phyloP scores from a whole-genome alignment of 768 basidiomycete genomes.

The Naganishia vishniacii region DNA sequence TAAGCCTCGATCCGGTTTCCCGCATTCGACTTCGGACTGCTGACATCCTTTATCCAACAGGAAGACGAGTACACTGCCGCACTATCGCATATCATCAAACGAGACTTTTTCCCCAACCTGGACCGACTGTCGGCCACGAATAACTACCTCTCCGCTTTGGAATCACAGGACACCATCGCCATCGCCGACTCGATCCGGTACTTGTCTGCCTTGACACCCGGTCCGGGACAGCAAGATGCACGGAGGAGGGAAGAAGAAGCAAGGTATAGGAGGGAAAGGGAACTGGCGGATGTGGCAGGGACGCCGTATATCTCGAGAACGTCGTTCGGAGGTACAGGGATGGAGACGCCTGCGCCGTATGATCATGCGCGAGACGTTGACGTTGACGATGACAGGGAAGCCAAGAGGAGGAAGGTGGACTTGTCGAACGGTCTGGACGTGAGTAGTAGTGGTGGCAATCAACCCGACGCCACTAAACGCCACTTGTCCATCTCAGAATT shows the following conservation, averaged over 20 bases:
- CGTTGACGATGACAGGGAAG: conserved; percentile 21
- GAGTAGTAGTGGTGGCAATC: too few relatives aligned
- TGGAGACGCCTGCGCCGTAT: conserved; percentile 39
- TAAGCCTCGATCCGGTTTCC: neutral
- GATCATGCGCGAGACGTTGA: conserved; percentile 9
- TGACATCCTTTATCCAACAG: conserved; percentile 22
- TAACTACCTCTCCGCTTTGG: conserved; percentile 72
- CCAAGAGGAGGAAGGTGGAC: conserved; percentile 27
- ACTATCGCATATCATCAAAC: conserved; percentile 83
- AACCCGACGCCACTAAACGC: too few relatives aligned
- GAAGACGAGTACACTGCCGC: conserved; percentile 94
- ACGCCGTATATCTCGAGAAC: conserved; percentile 44
- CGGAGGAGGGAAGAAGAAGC: conserved; percentile 25
- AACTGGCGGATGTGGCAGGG: conserved; percentile 35
- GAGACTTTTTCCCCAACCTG: conserved; percentile 96
- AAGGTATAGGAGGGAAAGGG: conserved; percentile 33
- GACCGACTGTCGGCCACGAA: conserved; percentile 84
- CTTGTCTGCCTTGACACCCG: conserved; percentile 54
- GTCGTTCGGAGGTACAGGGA: conserved; percentile 40
- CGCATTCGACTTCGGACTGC: neutral
- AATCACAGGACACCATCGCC: conserved; percentile 68
- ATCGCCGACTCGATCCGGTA: conserved; percentile 70
- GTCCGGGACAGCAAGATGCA: conserved; percentile 21
- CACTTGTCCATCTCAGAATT: too few relatives aligned
- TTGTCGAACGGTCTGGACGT: conserved; percentile 30